Evolutionary conservation across 345 rosid genomes (phyloP), one percentile per base, ranked within the genome.

Genomic region (Gossypium thurberi): DNA sequence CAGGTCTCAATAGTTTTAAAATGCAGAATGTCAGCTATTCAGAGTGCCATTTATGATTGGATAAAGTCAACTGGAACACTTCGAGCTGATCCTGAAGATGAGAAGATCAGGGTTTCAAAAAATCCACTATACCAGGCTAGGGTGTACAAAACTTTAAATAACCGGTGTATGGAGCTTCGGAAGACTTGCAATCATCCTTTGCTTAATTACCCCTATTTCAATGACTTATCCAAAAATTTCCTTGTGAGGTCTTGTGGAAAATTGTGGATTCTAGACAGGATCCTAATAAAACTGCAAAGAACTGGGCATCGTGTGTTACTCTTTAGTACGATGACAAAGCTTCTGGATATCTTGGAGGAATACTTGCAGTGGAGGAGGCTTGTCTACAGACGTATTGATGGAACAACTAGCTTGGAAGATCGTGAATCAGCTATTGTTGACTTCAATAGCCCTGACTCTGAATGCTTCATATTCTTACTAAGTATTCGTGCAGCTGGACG

Each of bases 401-500:
- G 98, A 82, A 91, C 98, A 55, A 96, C 99, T 71, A 96, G 97
- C 85, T 83, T 96, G 78, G 99, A 96, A 89, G 98, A 96, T 84
- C 93, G 99, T 77, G 99, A 96, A 82, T 91, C 98, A 25, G 99
- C 99, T 77, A 96, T 96, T 59, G 96, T 96, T 80, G 99, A 93
- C 79, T 96, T 91, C 69, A 96, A 96, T 79, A 84, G 91, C 81
- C 90, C 87, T 68, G 77, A 20, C 71, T 91, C 99, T 13, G 99
- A 93, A 69, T 91, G 96, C 83, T 96, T 96, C 76, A 93, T 96
- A 77, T 96, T 96, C 84, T 79, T 96, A 86, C 94, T 96, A 44
- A 96, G 99, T 71, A 96, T 96, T 69, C 97, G 98, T 77, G 99
- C 99, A 7, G 98, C 99, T 81, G 98, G 99, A 58, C 86, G 99